These are phyloP conservation scores for Aegilops umbellulata DNA, from an alignment of 176 grass and related monocot species.

Conservation along the genomic window DNA sequence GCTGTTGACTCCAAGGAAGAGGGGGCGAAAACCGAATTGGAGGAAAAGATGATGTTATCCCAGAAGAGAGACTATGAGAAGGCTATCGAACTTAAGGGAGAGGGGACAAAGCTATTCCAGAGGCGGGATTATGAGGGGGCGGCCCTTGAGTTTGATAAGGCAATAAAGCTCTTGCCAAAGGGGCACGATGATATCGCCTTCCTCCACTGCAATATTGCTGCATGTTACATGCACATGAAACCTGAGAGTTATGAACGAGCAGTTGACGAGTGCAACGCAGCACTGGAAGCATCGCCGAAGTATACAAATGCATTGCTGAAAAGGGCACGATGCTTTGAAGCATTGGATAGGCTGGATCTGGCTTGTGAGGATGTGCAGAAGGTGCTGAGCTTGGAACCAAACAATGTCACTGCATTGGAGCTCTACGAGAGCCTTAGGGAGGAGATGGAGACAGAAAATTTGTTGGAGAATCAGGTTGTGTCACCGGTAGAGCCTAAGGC, in stretches of 20 bases:
- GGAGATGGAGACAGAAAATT: constrained; percentile 42
- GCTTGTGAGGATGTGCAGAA: constrained; percentile 49
- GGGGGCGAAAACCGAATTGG: neutral
- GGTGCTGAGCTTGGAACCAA: constrained; percentile 56
- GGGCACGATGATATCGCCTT: constrained; percentile 52
- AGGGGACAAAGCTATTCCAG: constrained; percentile 65
- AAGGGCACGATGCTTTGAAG: constrained; percentile 69
- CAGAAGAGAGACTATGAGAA: constrained; percentile 13
- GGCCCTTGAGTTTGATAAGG: constrained; percentile 60
- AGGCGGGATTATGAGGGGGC: constrained; percentile 63
- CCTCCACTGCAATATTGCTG: constrained; percentile 61
- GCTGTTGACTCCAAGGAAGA: neutral
- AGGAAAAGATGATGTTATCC: neutral
- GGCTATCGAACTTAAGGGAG: constrained; percentile 51
- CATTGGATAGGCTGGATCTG: constrained; percentile 60
- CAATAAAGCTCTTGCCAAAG: constrained; percentile 55
- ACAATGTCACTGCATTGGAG: constrained; percentile 59
- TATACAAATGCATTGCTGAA: constrained; percentile 68
- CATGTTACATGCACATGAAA: constrained; percentile 79
- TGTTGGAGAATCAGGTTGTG: constrained; percentile 30
- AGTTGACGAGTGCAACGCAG: constrained; percentile 53
- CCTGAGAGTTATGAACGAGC: constrained; percentile 59
- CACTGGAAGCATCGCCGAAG: constrained; percentile 52
- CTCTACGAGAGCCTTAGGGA: constrained; percentile 54
- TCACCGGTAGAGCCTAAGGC: constrained; percentile 17